Conservation (phyloP, 2,329 filamentous ascomycete species). For the Ceratocystis papillata region DNA sequence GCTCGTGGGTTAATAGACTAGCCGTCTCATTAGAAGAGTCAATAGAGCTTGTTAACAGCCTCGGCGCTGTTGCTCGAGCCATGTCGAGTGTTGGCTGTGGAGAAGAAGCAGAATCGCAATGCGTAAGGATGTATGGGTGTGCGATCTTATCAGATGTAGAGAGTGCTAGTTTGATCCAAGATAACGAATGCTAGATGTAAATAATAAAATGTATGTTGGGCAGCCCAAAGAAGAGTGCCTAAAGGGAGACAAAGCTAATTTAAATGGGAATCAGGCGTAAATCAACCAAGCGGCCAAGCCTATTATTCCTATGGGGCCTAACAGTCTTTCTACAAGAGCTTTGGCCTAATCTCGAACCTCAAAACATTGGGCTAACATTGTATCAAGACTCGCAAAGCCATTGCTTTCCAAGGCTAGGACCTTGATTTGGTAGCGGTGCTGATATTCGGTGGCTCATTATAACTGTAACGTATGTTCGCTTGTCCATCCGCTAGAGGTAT, state of each 20-base stretch:
- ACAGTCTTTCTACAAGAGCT: too few relatives aligned
- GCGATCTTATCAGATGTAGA: not conserved
- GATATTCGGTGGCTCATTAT: too few relatives aligned
- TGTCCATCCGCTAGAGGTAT: too few relatives aligned
- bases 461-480: too few relatives aligned
- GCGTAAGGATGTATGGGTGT: not conserved
- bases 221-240: not conserved
- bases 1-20: not conserved
- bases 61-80: not conserved
- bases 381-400: too few relatives aligned
- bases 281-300: not conserved
- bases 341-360: too few relatives aligned
- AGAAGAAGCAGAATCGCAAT: not conserved
- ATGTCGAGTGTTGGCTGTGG: not conserved
- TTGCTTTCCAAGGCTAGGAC: too few relatives aligned
- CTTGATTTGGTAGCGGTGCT: too few relatives aligned
- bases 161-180: not conserved
- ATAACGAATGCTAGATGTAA: not conserved
- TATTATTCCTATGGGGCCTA: not conserved
- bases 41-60: not conserved
- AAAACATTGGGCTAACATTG: too few relatives aligned
- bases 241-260: not conserved
- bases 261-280: not conserved
- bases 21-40: constrained; percentile 2
- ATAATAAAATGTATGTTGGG: not conserved